These are phyloP conservation scores for Suillus subalutaceus DNA, from an alignment of 768 basidiomycete genomes.

Conservation along the genomic window DNA sequence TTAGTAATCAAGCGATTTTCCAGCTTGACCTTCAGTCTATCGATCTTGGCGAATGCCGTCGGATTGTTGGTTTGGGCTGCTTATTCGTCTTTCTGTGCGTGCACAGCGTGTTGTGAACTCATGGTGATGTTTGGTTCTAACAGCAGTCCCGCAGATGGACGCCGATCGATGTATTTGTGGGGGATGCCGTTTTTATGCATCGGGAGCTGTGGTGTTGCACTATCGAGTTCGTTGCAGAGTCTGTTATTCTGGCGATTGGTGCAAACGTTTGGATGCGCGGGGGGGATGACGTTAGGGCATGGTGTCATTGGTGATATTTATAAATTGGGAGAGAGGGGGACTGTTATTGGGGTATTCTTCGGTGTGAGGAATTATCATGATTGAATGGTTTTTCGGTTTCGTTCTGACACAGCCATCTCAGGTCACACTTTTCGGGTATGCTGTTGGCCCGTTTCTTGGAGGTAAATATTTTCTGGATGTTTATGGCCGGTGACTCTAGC, in stretches of 20 bases:
- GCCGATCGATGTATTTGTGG: conserved; percentile 60
- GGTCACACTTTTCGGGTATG: conserved; percentile 60
- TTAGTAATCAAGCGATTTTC: too few relatives aligned
- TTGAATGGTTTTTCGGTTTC: conserved; percentile 13
- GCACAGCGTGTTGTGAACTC: neutral
- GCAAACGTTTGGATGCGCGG: conserved; percentile 66
- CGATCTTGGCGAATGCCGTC: conserved; percentile 46
- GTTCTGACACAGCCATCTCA: conserved; percentile 1
- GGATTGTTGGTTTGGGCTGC: conserved; percentile 55
- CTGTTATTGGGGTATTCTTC: conserved; percentile 62
- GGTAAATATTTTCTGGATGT: conserved; percentile 35
- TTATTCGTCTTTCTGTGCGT: conserved; percentile 52
- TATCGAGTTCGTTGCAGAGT: conserved; percentile 42
- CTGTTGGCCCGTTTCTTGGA: conserved; percentile 61
- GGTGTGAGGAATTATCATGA: conserved; percentile 37
- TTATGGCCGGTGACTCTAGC: neutral
- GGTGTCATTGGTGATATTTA: conserved; percentile 72
- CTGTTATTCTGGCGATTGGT: conserved; percentile 66
- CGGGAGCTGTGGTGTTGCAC: conserved; percentile 62
- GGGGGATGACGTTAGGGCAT: conserved; percentile 53
- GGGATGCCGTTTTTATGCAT: conserved; percentile 61
- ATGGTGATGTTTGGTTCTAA: neutral
- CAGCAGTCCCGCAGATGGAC: conserved; percentile 54
- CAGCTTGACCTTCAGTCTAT: conserved; percentile 54
- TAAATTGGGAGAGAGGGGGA: conserved; percentile 59